These are phyloP conservation scores for Epipyxis sp. DNA, from an alignment of 108 stramenopile genomes.

Conservation along the genomic window DNA sequence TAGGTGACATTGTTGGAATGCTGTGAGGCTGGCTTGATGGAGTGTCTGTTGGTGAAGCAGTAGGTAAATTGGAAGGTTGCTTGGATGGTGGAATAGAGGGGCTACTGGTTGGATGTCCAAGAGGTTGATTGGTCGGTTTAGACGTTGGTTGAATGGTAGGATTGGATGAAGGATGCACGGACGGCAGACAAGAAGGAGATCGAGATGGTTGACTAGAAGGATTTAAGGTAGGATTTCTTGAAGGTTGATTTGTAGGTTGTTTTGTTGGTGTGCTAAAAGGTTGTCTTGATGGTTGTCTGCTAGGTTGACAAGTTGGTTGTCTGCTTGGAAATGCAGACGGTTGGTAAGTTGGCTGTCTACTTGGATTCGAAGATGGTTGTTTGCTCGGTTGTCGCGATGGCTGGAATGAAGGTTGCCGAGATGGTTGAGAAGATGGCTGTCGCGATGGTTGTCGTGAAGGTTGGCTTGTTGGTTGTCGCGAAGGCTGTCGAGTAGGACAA, in stretches of 20 bases:
- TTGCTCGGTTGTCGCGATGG: slow-evolving; percentile 5
- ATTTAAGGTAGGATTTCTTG: background rate
- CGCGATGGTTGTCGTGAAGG: background rate
- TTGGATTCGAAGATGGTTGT: slow-evolving; percentile 4
- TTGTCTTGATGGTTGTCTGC: slow-evolving; percentile 21
- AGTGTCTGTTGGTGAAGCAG: too few species aligned
- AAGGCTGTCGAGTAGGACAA: background rate
- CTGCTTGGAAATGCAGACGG: background rate
- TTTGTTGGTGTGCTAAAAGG: background rate
- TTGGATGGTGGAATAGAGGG: too few species aligned
- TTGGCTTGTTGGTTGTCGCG: background rate
- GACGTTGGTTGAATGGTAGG: background rate
- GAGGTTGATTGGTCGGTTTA: slow-evolving; percentile 1
- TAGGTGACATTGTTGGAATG: too few species aligned
- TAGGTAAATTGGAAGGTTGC: too few species aligned
- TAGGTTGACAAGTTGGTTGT: slow-evolving; percentile 14
- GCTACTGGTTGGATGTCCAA: background rate
- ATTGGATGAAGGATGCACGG: background rate
- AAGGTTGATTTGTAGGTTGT: slow-evolving; percentile 19
- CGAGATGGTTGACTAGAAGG: background rate
- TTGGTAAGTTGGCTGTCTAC: background rate
- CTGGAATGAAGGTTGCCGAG: slow-evolving; percentile 3
- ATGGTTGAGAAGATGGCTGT: background rate
- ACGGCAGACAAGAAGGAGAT: slow-evolving; percentile 14
- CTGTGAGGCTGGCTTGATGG: too few species aligned